Evolutionary conservation across 495 filamentous ascomycete genomes (phyloP).

Genomic region (Penicillium verhagenii): DNA sequence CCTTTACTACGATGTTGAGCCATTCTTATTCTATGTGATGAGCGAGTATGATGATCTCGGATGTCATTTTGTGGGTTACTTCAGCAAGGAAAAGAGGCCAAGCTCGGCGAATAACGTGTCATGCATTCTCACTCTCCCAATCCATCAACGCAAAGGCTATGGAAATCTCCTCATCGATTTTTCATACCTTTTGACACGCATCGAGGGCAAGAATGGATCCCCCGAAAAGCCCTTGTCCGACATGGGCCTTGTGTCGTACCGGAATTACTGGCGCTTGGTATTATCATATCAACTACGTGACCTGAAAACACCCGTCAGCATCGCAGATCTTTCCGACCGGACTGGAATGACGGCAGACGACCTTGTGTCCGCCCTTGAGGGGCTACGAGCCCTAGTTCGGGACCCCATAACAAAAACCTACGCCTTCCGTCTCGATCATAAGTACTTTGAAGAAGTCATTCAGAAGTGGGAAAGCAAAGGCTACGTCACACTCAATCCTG

Average conservation of each 20-base stretch:
- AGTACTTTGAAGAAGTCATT: constrained; percentile 81
- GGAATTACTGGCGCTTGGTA: constrained; percentile 92
- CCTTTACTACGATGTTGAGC: constrained; percentile 97
- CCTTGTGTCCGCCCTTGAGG: constrained; percentile 89
- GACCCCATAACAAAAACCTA: constrained; percentile 88
- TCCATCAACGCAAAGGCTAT: constrained; percentile 95
- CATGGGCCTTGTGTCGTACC: constrained; percentile 94
- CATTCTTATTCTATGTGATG: constrained; percentile 98
- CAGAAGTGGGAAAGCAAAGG: constrained; percentile 81
- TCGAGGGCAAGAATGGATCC: constrained; percentile 91
- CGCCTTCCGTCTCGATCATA: constrained; percentile 79
- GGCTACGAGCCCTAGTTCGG: constrained; percentile 79
- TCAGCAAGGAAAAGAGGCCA: constrained; percentile 97
- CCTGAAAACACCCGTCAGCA: constrained; percentile 65
- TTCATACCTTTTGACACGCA: constrained; percentile 90
- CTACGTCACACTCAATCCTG: constrained; percentile 80
- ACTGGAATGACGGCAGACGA: constrained; percentile 97
- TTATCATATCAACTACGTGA: constrained; percentile 76
- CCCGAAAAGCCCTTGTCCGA: constrained; percentile 97
- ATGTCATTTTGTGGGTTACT: constrained; percentile 98
- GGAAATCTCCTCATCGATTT: constrained; percentile 97
- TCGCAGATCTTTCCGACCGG: constrained; percentile 78
- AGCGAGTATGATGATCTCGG: constrained; percentile 91
- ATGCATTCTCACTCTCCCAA: constrained; percentile 92
- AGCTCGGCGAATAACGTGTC: constrained; percentile 95